These are phyloP conservation scores for Talaromyces sp. DNA, from an alignment of 2,329 filamentous ascomycete species.

Conservation along the genomic window DNA sequence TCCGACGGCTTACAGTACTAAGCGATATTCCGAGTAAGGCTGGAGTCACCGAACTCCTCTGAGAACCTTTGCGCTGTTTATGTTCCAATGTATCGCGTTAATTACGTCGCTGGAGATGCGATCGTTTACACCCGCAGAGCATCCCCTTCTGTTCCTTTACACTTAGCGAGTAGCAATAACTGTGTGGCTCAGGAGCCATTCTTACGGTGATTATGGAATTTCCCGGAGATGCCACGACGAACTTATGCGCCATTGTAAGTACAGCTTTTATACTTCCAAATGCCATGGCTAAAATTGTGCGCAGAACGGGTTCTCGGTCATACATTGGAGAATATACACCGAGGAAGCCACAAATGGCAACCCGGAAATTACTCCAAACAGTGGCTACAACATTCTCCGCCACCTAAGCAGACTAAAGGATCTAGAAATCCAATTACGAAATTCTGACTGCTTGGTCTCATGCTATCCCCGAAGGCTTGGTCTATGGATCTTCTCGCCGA, in stretches of 20 bases:
- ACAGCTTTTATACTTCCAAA: neutral
- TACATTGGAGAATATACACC: slow-evolving; percentile 44
- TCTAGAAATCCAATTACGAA: slow-evolving; percentile 36
- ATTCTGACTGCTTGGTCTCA: slow-evolving; percentile 37
- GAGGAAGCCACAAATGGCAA: slow-evolving; percentile 32
- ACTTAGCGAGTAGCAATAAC: slow-evolving; percentile 26
- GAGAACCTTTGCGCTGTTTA: neutral
- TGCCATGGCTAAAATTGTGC: slow-evolving; percentile 22
- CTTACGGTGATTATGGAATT: slow-evolving; percentile 41
- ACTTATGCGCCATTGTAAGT: slow-evolving; percentile 43
- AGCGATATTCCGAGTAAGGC: neutral
- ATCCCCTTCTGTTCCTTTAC: slow-evolving; percentile 24
- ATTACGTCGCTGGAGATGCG: slow-evolving; percentile 33
- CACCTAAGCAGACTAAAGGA: slow-evolving; percentile 41
- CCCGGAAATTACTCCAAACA: slow-evolving; percentile 33
- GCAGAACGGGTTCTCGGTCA: slow-evolving; percentile 43
- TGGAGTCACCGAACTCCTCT: neutral
- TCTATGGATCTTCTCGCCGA: slow-evolving; percentile 41
- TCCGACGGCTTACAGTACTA: slow-evolving; percentile 1
- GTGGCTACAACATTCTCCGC: slow-evolving; percentile 37
- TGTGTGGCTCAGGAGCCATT: slow-evolving; percentile 19
- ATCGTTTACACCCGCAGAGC: slow-evolving; percentile 25
- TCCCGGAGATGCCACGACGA: slow-evolving; percentile 41
- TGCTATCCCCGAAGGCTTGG: slow-evolving; percentile 37
- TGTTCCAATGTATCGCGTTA: slow-evolving; percentile 14